Base-by-base conservation (phyloP, 805 yeast genomes). In the Monosporozyma yasuniensis region DNA sequence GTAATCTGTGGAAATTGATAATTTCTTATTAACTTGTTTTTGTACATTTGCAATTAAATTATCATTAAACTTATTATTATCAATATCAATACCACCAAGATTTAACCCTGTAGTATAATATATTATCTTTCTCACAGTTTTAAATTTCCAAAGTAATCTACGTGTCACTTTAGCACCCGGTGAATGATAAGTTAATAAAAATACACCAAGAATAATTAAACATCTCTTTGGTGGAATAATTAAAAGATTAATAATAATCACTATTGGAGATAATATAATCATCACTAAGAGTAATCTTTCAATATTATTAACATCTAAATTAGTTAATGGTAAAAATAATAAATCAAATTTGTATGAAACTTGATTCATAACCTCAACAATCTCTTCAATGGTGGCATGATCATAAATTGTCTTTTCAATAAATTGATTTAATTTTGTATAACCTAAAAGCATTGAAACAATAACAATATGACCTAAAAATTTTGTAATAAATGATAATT, bases 51-150 rank as follows among this genome's bases (percentile, higher is more conserved):
- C 72, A 50, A 71, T 67, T 12, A 73, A 63, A 16, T n/a, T 42
- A 10, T 32, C 37, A 23, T 28, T 16, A 23, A 10, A 16, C 6
- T 78, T 72, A 11, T 75, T 69, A 56, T 73, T 65, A 42, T 65
- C 65, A 48, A 67, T 69, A 51, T 68, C 68, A 46, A 72, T 66
- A 3, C 76, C 76, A 50, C 75, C 76, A 61, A 88, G 82, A 69
- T 89, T 95, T 47, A 91, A 73, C 2, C 98, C 97, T 0, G 97
- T 90, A 44, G 87, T 68, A 62, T 87, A 87, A 65, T 89, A 91
- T 47, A 85, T 80, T 6, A 84, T 58, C 46, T 84, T 65, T 56
- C 97, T 77, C 4, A 86, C 78, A 6, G 80, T 59, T 59, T 83
- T 65, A 52, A 91, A 81, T 57, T 84, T 81, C 98, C 98, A 91